phyloP scores from a whole-genome alignment of 1,139 yeast genomes.

The Yamadazyma songkhlaensis region DNA sequence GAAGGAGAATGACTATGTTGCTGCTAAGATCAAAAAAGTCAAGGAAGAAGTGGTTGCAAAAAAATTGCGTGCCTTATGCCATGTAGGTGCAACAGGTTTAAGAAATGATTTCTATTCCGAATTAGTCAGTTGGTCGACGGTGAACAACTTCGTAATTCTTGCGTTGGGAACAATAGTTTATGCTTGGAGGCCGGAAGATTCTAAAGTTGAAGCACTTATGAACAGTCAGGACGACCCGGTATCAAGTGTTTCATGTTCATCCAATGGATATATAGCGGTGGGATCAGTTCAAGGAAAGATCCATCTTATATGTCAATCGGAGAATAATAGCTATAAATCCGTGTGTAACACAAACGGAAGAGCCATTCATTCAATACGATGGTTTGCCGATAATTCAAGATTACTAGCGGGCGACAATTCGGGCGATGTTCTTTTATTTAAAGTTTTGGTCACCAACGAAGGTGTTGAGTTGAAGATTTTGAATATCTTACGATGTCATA shows the following conservation, averaged over 20 bases:
- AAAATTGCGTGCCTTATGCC: neutral
- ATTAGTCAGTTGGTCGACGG: conserved; percentile 69
- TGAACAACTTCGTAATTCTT: conserved; percentile 56
- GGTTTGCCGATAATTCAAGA: conserved; percentile 49
- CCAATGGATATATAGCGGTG: conserved; percentile 46
- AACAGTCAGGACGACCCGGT: conserved; percentile 33
- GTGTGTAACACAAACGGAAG: no score
- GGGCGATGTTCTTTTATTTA: conserved; percentile 55
- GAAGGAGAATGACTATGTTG: neutral
- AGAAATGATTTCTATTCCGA: conserved; percentile 81
- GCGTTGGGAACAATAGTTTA: conserved; percentile 64
- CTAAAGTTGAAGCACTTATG: conserved; percentile 37
- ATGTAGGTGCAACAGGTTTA: conserved; percentile 69
- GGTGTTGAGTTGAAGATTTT: conserved; percentile 9
- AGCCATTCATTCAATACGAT: conserved; percentile 60
- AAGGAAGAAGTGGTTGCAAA: neutral
- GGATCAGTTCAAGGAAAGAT: conserved; percentile 43
- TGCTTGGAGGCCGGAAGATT: conserved; percentile 56
- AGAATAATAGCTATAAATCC: no score
- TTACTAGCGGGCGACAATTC: conserved; percentile 68
- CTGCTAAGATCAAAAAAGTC: neutral
- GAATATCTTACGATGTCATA: conserved; percentile 45
- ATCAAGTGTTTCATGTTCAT: conserved; percentile 57
- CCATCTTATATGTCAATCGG: conserved; percentile 20
- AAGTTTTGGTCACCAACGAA: conserved; percentile 8